phyloP scores from a whole-genome alignment of 2,329 filamentous ascomycete species.

The Fragosphaeria purpurea region DNA sequence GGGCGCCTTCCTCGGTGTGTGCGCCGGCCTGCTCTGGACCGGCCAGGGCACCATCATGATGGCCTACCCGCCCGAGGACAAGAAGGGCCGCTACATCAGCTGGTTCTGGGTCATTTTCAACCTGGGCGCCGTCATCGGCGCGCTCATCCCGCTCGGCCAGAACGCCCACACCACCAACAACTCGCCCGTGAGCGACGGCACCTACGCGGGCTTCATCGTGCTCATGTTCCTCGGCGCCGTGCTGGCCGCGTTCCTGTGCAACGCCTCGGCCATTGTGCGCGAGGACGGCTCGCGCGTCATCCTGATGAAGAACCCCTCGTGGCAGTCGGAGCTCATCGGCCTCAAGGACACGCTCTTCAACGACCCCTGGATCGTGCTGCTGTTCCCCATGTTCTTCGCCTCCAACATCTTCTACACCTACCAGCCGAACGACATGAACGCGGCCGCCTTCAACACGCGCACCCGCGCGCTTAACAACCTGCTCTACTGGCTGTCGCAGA shows the following conservation, averaged over 20 bases:
- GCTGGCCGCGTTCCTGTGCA: slow-evolving; percentile 58
- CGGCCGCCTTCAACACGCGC: slow-evolving; percentile 59
- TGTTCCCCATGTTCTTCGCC: slow-evolving; percentile 75
- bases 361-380: slow-evolving; percentile 62
- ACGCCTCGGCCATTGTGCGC: slow-evolving; percentile 64
- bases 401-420: slow-evolving; percentile 80
- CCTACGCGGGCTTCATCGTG: slow-evolving; percentile 17
- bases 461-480: slow-evolving; percentile 65
- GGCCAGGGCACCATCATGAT: slow-evolving; percentile 84
- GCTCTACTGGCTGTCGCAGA: slow-evolving; percentile 73
- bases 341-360: slow-evolving; percentile 61
- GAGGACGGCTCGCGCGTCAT: slow-evolving; percentile 71
- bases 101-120: slow-evolving; percentile 97
- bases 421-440: slow-evolving; percentile 60
- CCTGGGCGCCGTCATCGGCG: slow-evolving; percentile 77
- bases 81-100: slow-evolving; percentile 82
- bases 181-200: slow-evolving; percentile 15
- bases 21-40: slow-evolving; percentile 72
- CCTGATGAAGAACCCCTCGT: slow-evolving; percentile 83
- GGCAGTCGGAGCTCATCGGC: slow-evolving; percentile 68
- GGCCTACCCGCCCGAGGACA: slow-evolving; percentile 70
- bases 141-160: slow-evolving; percentile 62
- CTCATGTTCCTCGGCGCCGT: slow-evolving; percentile 33
- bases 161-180: slow-evolving; percentile 41
- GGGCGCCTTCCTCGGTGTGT: slow-evolving; percentile 65